Percentiles rank a stretch among this genome's conserved stretches.
Conservation (phyloP, 225 moss, liverwort and hornwort genomes). For the Marchantia paleacea region DNA sequence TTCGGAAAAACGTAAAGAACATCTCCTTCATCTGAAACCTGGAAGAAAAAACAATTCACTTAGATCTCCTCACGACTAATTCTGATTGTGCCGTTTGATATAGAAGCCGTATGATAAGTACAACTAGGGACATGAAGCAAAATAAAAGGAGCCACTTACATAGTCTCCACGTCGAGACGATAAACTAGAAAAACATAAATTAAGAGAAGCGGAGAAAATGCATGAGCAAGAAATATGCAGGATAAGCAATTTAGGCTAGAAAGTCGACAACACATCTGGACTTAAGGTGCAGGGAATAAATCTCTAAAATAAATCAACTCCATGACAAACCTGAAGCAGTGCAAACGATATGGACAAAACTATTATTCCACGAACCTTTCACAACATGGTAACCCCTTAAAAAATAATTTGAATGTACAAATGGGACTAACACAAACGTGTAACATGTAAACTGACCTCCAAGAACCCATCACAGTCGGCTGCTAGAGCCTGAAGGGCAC, state of each 20-base stretch:
- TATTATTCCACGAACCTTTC: neutral
- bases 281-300: neutral
- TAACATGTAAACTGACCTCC: conserved; percentile 45
- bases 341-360: neutral
- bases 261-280: neutral
- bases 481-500: conserved; percentile 78
- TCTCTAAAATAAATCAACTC: neutral
- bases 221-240: neutral
- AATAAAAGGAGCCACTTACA: neutral
- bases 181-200: neutral
- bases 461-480: conserved; percentile 90
- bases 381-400: neutral
- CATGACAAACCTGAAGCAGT: neutral
- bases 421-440: neutral
- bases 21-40: conserved; percentile 99
- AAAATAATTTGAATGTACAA: neutral
- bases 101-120: neutral
- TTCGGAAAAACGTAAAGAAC: conserved; percentile 90
- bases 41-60: neutral
- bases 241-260: neutral
- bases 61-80: neutral
- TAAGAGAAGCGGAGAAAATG: neutral
- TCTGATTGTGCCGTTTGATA: too few relatives aligned
- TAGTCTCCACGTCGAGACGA: neutral
- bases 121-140: neutral